Percentiles rank a stretch among this genome's conserved stretches.
Evolutionary conservation across 805 yeast genomes (phyloP).

Genomic region (Aciculoconidium aculeatum): DNA sequence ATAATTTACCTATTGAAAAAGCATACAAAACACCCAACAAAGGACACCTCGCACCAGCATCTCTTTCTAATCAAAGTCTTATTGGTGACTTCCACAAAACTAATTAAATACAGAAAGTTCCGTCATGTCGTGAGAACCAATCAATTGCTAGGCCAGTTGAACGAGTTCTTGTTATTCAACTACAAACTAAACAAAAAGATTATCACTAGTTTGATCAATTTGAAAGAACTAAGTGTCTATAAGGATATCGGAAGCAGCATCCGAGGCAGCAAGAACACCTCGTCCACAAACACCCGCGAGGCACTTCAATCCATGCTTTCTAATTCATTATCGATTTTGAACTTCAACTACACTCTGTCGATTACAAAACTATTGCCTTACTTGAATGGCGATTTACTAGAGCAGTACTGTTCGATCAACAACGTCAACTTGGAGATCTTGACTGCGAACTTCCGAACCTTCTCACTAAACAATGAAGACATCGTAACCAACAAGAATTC

Average conservation of each 20-base stretch:
- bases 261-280: too few species aligned
- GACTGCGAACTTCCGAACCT: conserved; percentile 5
- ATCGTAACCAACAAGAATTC: conserved; percentile 1
- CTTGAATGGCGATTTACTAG: conserved; percentile 32
- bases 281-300: background rate
- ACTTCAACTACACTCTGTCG: conserved; percentile 22
- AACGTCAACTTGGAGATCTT: conserved; percentile 21
- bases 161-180: conserved; percentile 26
- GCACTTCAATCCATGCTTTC: conserved; percentile 15
- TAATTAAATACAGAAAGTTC: conserved; percentile 21
- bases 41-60: too few species aligned
- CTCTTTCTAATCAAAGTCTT: conserved; percentile 29
- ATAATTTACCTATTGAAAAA: conserved; percentile 26
- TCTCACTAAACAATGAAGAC: conserved; percentile 5
- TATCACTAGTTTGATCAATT: conserved; percentile 24
- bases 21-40: conserved; percentile 2
- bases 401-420: conserved; percentile 36
- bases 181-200: conserved; percentile 33
- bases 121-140: conserved; percentile 18
- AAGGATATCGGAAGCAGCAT: conserved; percentile 8
- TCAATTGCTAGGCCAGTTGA: conserved; percentile 17
- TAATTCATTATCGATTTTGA: conserved; percentile 22
- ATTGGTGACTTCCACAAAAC: conserved; percentile 22
- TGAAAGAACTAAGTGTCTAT: conserved; percentile 28
- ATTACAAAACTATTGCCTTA: conserved; percentile 24